Evolutionary conservation across 805 yeast species (phyloP), one percentile per base, ranked within the genome.

Genomic region (Suhomyces pyralidae): DNA sequence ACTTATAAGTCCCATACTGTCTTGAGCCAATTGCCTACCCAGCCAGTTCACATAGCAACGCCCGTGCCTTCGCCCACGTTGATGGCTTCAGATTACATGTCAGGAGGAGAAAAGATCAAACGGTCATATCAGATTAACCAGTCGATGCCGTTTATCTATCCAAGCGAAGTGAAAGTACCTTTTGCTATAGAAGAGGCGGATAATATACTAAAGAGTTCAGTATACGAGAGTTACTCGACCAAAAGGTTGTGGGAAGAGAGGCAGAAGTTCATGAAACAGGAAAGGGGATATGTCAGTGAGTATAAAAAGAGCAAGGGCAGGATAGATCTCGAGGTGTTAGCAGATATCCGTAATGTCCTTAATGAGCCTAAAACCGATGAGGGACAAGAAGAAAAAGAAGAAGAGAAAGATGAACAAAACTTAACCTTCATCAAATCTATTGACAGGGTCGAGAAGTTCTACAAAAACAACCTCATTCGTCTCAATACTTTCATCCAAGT

Each of bases 31-130:
- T 65, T 81, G 20, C 86, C 85, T 1, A 70, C 79, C 0, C 84
- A 82, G 40, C 69, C 80, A 0, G 72, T 85, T 5, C 92, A 88
- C 64, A 79, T 90, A 9, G 92, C 97, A 0, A 90, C 97, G 0
- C 97, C 96, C 0, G 88, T 87, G 1, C 94, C 96, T 3, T 88
- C 96, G 0, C 96, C 96, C 0, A 85, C 88, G 1, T 56, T 67
- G 10, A 66, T 71, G 6, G 74, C 77, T 1, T 71, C 78, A 7
- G 79, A 75, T 38, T 75, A 70, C 49, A 73, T 75, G 78, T 56
- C 74, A 9, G 80, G 80, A 1, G 80, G 80, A 57, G 78, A 71
- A 46, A 82, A 78, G 58, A 71, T 78, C 7, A 70, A 85, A 54
- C 76, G 81, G 54, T 76, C 81, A 48, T 84, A 80, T 55, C 91